Evolutionary conservation across 139 green algal species (phyloP), one percentile per base, ranked within the genome.

Genomic region (Tetradesmus lagerheimii): DNA sequence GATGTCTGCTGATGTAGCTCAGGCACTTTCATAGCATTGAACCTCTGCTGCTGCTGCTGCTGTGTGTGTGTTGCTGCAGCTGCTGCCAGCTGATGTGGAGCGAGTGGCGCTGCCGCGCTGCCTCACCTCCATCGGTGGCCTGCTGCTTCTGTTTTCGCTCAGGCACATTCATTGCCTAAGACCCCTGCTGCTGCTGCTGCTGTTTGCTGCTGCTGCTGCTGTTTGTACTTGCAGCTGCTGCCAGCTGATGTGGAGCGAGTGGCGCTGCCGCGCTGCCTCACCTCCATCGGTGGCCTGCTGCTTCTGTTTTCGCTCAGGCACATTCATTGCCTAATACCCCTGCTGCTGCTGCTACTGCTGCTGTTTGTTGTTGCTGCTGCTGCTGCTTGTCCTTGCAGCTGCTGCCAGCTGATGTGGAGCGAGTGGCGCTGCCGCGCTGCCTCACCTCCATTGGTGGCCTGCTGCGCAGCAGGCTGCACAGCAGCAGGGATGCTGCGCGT

Each of bases 401-500:
- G 84, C 94, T 99, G 86, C 97, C 97, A 8, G 62, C 86, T 31
- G 92, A 91, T 41, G 93, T 92, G n/a, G 93, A 96, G 89, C 79
- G 89, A 2, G 45, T 75, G 11, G 93, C 96, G 86, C 95, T 99
- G 87, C 96, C 96, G 0, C 91, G 92, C 31, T 91, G 90, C 45
- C 94, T 98, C 67, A 94, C 97, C 89, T 91, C 74, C 25, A 95
- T 98, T 12, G 88, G 90, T 74, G 97, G 96, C 90, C 88, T 98
- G 89, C 93, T 98, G 45, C 77, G 80, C 5, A 84, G 78, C 76
- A 91, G 95, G 37, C 80, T 95, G 80, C 97, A 98, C 89, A 90
- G 95, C 81, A 91, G 96, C 62, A 92, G 96, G 23, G 97, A 99
- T 86, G 94, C 95, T 80, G 95, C 97, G 16, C 94, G 97, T 20